Percentiles rank a stretch among this genome's conserved stretches.
Conservation (phyloP, 164 flowering plant species). For the Magnolia changhungtana region DNA sequence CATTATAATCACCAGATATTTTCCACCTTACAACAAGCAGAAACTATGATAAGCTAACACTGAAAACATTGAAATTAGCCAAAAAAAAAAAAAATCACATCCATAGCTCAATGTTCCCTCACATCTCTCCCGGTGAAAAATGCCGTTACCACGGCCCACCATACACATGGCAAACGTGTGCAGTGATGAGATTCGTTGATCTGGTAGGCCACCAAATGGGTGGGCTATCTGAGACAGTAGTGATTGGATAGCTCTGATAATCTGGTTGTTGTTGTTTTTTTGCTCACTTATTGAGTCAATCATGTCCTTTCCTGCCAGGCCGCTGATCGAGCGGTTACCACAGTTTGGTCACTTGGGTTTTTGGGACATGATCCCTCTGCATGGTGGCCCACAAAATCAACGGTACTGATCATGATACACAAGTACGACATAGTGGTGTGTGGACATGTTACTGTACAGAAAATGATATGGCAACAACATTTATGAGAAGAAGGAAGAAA, state of each 20-base stretch:
- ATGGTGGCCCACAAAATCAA: not conserved
- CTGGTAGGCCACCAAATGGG: too few relatives aligned
- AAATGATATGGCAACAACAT: not conserved
- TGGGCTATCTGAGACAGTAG: too few relatives aligned
- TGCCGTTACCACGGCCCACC: too few relatives aligned
- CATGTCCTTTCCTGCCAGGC: not conserved
- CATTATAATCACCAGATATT: not conserved
- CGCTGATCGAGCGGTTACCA: not conserved
- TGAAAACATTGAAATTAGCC: not conserved
- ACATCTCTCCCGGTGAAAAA: conserved; percentile 15
- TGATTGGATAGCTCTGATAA: too few relatives aligned
- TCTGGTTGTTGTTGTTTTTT: not conserved
- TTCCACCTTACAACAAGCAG: too few relatives aligned
- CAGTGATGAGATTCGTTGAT: too few relatives aligned
- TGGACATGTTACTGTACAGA: conserved; percentile 21
- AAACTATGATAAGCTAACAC: too few relatives aligned
- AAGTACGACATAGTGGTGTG: not conserved
- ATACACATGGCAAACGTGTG: too few relatives aligned
- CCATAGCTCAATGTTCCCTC: conserved; percentile 9
- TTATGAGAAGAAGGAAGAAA: conserved; percentile 2
- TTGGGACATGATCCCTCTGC: not conserved
- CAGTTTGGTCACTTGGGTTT: not conserved
- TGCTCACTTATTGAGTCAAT: not conserved
- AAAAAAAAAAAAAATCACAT: not conserved
- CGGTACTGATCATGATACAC: not conserved